Evolutionary conservation across 805 yeast genomes (phyloP).

Genomic region (Kuraishia piskuri): DNA sequence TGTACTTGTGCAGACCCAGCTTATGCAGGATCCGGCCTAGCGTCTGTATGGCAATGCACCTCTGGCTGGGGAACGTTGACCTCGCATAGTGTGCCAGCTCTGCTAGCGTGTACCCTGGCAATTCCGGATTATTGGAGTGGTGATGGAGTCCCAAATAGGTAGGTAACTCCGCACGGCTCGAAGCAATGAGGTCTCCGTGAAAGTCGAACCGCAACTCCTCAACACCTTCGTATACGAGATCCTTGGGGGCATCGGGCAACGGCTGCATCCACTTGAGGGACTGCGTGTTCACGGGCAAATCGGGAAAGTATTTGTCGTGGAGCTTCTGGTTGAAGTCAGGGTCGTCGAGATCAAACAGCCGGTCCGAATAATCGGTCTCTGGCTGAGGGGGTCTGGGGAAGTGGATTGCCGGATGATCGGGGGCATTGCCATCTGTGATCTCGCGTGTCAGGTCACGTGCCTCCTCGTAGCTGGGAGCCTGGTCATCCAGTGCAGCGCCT

Average conservation of each 20-base stretch:
- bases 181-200: conserved; percentile 62
- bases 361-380: conserved; percentile 18
- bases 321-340: conserved; percentile 73
- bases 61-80: conserved; percentile 75
- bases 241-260: conserved; percentile 25
- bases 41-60: conserved; percentile 80
- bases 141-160: conserved; percentile 75
- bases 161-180: conserved; percentile 27
- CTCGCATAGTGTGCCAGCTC: conserved; percentile 77
- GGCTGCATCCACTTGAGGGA: conserved; percentile 91
- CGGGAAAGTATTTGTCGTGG: conserved; percentile 83
- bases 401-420: conserved; percentile 36
- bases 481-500: too few species aligned
- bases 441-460: conserved; percentile 23
- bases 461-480: conserved; percentile 40
- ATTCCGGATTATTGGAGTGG: conserved; percentile 79
- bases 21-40: conserved; percentile 82
- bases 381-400: conserved; percentile 46
- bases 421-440: conserved; percentile 27
- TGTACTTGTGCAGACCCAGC: conserved; percentile 53
- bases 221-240: conserved; percentile 41
- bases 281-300: conserved; percentile 72
- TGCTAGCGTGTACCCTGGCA: conserved; percentile 86
- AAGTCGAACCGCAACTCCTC: conserved; percentile 83
- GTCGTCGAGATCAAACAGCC: conserved; percentile 54